Conservation (phyloP, 208 protist species). For the Trypanosoma congolense region DNA sequence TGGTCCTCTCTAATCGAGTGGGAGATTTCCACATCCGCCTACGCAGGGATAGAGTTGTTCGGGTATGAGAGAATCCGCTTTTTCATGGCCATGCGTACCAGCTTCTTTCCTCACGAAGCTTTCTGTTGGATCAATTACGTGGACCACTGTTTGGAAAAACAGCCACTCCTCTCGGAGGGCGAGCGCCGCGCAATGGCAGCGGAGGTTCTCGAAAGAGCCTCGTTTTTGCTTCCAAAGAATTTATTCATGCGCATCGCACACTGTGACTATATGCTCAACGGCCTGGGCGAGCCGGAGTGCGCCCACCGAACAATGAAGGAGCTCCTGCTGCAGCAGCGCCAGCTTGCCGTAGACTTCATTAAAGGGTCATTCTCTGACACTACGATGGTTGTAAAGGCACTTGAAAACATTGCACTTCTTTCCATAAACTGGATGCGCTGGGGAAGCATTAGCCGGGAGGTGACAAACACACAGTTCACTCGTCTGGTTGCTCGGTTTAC, state of each 20-base stretch:
- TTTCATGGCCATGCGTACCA: conserved; percentile 52
- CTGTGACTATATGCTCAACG: conserved; percentile 26
- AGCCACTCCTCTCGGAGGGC: conserved; percentile 19
- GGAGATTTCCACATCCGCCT: conserved; percentile 30
- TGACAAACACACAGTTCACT: conserved; percentile 34
- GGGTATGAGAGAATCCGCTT: conserved; percentile 46
- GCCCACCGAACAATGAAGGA: conserved; percentile 30
- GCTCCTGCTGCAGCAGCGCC: conserved; percentile 33
- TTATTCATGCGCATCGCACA: conserved; percentile 19
- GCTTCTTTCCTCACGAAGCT: conserved; percentile 55
- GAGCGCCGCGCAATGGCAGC: conserved; percentile 20
- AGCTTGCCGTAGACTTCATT: conserved; percentile 40
- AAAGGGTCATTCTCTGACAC: conserved; percentile 11
- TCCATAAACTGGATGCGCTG: conserved; percentile 83
- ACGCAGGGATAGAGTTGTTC: conserved; percentile 32
- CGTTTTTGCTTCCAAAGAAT: conserved; percentile 22
- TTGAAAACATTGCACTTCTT: conserved; percentile 58
- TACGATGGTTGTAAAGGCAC: conserved; percentile 22
- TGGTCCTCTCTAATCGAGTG: conserved; percentile 52
- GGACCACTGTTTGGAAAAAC: conserved; percentile 23
- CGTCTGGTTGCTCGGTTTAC: conserved; percentile 67
- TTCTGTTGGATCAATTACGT: conserved; percentile 31
- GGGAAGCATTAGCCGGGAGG: conserved; percentile 31
- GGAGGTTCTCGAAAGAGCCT: conserved; percentile 17
- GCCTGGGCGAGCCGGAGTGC: conserved; percentile 22